phyloP scores from a whole-genome alignment of 2,329 filamentous ascomycete genomes.

The Nigrograna mackinnonii region DNA sequence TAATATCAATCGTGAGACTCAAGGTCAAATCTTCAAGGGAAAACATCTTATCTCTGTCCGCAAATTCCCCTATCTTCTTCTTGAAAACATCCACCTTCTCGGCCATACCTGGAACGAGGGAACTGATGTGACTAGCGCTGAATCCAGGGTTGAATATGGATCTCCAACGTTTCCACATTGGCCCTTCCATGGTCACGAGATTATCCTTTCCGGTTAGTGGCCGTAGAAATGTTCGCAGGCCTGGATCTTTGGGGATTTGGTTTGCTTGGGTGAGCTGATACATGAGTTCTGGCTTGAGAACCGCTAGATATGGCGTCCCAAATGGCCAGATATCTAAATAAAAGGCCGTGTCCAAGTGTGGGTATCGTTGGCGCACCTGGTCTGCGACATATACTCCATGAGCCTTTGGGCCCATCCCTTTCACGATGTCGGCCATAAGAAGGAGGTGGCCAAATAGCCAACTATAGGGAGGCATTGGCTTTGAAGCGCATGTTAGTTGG shows the following conservation, averaged over 20 bases:
- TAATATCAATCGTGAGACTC: slow-evolving; percentile 13
- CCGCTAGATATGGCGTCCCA: too few species aligned
- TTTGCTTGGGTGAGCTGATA: too few species aligned
- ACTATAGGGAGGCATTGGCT: too few species aligned
- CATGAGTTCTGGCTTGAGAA: too few species aligned
- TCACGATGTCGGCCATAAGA: too few species aligned
- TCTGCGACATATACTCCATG: too few species aligned
- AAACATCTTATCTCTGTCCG: slow-evolving; percentile 2
- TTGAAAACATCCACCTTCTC: slow-evolving; percentile 11
- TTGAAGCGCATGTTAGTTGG: too few species aligned
- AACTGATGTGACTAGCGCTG: slow-evolving; percentile 7
- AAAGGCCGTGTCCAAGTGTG: too few species aligned
- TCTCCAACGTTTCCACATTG: slow-evolving; percentile 6
- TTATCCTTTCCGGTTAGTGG: slow-evolving; percentile 37
- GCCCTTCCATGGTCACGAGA: background rate
- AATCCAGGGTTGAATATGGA: slow-evolving; percentile 13
- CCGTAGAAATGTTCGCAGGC: slow-evolving; percentile 29
- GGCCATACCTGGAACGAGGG: slow-evolving; percentile 8
- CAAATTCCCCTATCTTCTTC: slow-evolving; percentile 4
- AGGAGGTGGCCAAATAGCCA: too few species aligned
- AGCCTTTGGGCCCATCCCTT: too few species aligned
- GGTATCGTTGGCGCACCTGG: too few species aligned
- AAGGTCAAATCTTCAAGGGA: slow-evolving; percentile 7
- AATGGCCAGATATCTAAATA: too few species aligned
- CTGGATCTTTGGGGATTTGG: slow-evolving; percentile 40